These are phyloP conservation scores for Septoria linicola DNA, from an alignment of 2,329 filamentous ascomycete genomes.

Conservation along the genomic window DNA sequence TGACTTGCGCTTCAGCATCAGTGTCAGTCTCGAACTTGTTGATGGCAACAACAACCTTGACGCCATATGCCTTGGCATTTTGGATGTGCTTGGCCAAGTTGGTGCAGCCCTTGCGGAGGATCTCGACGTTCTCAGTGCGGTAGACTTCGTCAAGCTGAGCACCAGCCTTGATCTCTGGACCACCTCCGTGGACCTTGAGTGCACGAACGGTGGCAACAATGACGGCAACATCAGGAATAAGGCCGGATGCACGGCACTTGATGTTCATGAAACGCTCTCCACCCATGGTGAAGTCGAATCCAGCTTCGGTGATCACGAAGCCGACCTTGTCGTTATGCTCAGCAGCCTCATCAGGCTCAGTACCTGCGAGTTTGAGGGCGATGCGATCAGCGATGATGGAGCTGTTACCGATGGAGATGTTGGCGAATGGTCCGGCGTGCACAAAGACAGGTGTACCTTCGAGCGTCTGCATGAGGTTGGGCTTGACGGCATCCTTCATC, in stretches of 20 bases:
- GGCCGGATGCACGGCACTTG: conserved; percentile 92
- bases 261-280: conserved; percentile 99
- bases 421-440: conserved; percentile 95
- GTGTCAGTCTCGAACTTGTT: conserved; percentile 96
- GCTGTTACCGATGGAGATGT: conserved; percentile 96
- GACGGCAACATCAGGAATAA: conserved; percentile 89
- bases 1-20: conserved; percentile 81
- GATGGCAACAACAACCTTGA: conserved; percentile 94
- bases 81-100: conserved; percentile 94
- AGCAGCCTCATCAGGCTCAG: conserved; percentile 79
- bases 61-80: conserved; percentile 84
- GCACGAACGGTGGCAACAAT: conserved; percentile 94
- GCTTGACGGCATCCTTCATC: conserved; percentile 98
- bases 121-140: conserved; percentile 87
- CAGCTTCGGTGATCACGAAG: conserved; percentile 93
- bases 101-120: conserved; percentile 84
- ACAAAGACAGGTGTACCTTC: conserved; percentile 98
- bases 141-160: conserved; percentile 84
- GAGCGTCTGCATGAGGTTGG: conserved; percentile 96
- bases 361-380: conserved; percentile 91
- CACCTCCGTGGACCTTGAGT: conserved; percentile 94
- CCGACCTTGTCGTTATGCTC: conserved; percentile 72
- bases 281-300: conserved; percentile 99
- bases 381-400: conserved; percentile 94
- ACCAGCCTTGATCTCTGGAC: conserved; percentile 87